A percentile compares a stretch with the other conserved stretches of the same genome.
phyloP scores from a whole-genome alignment of 805 yeast genomes.

The Myxozyma neotropica region DNA sequence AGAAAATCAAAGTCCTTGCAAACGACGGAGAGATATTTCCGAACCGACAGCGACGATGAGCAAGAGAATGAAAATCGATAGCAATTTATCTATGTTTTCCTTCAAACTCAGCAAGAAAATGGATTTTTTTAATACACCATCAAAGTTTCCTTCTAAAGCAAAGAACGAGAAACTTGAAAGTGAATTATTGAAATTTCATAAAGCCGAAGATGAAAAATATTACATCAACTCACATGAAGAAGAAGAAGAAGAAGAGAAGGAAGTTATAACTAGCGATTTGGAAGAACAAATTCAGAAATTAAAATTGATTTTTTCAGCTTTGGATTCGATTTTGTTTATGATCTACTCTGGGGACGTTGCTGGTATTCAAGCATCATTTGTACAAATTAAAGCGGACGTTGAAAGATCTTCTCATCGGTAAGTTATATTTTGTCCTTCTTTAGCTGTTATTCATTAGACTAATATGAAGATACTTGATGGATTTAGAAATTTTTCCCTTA shows the following conservation, averaged over 20 bases:
- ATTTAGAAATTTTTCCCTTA: background rate
- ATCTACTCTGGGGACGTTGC: conserved; percentile 5
- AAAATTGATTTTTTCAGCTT: background rate
- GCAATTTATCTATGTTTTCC: background rate
- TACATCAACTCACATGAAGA: background rate
- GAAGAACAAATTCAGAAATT: background rate
- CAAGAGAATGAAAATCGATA: background rate
- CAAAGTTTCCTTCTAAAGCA: background rate
- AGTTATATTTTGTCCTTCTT: background rate
- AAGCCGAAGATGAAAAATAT: background rate
- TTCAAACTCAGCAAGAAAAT: conserved; percentile 3
- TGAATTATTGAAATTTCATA: background rate
- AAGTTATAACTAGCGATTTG: background rate
- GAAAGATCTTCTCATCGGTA: conserved; percentile 9
- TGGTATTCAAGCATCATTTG: conserved; percentile 3
- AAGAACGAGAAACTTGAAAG: background rate
- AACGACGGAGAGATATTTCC: background rate
- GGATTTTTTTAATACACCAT: background rate
- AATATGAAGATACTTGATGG: background rate
- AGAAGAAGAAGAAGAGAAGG: background rate
- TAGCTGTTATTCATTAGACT: background rate
- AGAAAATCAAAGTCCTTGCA: background rate
- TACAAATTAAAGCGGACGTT: background rate
- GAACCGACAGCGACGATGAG: background rate
- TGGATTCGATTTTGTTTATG: conserved; percentile 5